Conservation (phyloP, 345 rosid species). For the Dipteronia dyeriana region DNA sequence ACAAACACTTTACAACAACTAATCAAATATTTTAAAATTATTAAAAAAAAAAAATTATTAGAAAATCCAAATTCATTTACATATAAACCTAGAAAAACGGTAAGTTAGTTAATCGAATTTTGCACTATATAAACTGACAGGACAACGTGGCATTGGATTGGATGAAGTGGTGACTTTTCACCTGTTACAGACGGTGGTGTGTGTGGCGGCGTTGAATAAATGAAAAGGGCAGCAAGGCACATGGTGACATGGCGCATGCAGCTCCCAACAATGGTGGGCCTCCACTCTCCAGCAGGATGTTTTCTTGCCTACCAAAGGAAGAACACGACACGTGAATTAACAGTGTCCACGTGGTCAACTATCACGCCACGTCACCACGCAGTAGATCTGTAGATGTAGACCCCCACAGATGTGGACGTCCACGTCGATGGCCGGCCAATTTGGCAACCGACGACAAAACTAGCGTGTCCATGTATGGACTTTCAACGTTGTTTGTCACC, state of each 20-base stretch:
- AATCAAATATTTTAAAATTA: no score
- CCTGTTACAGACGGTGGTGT: no score
- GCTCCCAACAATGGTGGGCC: not conserved
- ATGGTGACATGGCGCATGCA: not conserved
- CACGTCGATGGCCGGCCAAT: conserved; percentile 23
- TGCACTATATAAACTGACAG: no score
- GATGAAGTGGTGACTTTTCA: no score
- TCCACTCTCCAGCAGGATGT: not conserved
- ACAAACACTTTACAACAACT: no score
- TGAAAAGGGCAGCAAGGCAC: no score
- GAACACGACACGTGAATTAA: conserved; percentile 26
- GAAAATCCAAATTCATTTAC: no score
- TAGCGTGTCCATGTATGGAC: conserved; percentile 1
- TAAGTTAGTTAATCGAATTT: no score
- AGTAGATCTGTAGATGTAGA: not conserved
- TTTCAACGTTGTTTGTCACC: conserved; percentile 26
- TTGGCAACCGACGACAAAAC: conserved; percentile 2
- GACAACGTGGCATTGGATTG: no score
- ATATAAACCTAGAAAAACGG: no score
- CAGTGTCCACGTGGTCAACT: conserved; percentile 20
- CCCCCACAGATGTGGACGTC: conserved; percentile 22
- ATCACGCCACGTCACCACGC: conserved; percentile 7
- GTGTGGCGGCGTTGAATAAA: no score
- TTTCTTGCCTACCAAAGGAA: conserved; percentile 16
- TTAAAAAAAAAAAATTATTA: no score